phyloP scores from a whole-genome alignment of 345 rosid genomes.

The Eucalyptus pauciflora region DNA sequence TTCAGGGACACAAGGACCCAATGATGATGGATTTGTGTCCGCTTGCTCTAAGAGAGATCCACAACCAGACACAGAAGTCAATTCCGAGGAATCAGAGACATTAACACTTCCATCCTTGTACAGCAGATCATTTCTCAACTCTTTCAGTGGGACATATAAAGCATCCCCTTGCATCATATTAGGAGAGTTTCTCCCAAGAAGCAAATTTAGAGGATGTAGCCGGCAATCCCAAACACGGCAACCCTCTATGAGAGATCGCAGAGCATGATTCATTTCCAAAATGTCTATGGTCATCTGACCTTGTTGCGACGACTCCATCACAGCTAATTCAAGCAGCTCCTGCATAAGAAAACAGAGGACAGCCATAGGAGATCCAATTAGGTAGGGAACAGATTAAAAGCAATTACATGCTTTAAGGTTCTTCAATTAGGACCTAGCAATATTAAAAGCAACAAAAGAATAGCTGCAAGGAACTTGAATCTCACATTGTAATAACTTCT shows the following conservation, averaged over 20 bases:
- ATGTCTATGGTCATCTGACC: slow-evolving; percentile 46
- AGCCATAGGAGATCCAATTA: neutral
- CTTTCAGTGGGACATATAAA: slow-evolving; percentile 15
- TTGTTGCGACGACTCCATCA: slow-evolving; percentile 23
- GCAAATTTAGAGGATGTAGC: slow-evolving; percentile 55
- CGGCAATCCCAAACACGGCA: slow-evolving; percentile 75
- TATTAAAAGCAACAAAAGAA: neutral
- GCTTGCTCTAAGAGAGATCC: slow-evolving; percentile 8
- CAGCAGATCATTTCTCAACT: slow-evolving; percentile 2
- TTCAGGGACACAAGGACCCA: slow-evolving; percentile 5
- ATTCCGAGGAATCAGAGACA: slow-evolving; percentile 8
- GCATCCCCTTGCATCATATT: slow-evolving; percentile 19
- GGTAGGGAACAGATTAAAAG: neutral
- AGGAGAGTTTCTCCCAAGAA: slow-evolving; percentile 35
- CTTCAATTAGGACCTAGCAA: neutral
- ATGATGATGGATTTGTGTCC: slow-evolving; percentile 2
- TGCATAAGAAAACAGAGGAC: slow-evolving; percentile 6
- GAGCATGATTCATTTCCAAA: slow-evolving; percentile 61
- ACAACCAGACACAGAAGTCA: slow-evolving; percentile 10
- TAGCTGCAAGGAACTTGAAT: neutral
- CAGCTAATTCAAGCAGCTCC: slow-evolving; percentile 48
- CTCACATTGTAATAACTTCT: slow-evolving; percentile 62
- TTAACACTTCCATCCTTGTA: slow-evolving; percentile 10
- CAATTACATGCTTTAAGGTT: neutral
- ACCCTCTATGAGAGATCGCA: slow-evolving; percentile 57